Percentiles rank a stretch among this genome's conserved stretches.
These are phyloP conservation scores for Pyrenula aspistea DNA, from an alignment of 495 filamentous ascomycete species.

Conservation along the genomic window DNA sequence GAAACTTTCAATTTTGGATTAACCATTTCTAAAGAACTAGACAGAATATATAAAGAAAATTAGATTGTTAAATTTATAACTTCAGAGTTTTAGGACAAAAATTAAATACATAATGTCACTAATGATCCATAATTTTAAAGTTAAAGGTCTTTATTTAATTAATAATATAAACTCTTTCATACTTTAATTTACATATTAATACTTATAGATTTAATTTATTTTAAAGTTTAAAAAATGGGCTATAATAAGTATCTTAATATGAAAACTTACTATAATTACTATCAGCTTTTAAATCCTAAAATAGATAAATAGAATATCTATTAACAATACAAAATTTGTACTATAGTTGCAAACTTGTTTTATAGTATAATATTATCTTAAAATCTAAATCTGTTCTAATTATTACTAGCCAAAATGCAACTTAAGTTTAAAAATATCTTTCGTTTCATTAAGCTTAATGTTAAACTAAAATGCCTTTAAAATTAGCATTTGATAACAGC, in stretches of 20 bases:
- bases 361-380: conserved; percentile 7
- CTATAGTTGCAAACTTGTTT: conserved; percentile 10
- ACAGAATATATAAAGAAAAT: neutral
- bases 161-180: neutral
- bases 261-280: conserved; percentile 9
- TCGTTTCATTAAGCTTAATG: conserved; percentile 5
- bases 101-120: conserved; percentile 5
- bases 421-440: conserved; percentile 5
- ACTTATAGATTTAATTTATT: conserved; percentile 13
- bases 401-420: conserved; percentile 11
- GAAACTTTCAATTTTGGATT: neutral
- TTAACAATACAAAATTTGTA: conserved; percentile 9
- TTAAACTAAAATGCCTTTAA: conserved; percentile 5
- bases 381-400: conserved; percentile 14
- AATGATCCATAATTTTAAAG: conserved; percentile 12
- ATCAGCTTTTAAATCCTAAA: conserved; percentile 7
- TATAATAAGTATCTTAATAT: conserved; percentile 7
- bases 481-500: neutral
- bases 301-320: conserved; percentile 8
- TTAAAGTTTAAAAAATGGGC: conserved; percentile 9
- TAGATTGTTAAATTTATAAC: neutral
- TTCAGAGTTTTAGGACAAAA: conserved; percentile 1
- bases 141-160: conserved; percentile 9
- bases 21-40: neutral
- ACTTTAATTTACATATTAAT: conserved; percentile 4